Evolutionary conservation across 139 green algal species (phyloP).

Genomic region (Ettlia oleoabundans): DNA sequence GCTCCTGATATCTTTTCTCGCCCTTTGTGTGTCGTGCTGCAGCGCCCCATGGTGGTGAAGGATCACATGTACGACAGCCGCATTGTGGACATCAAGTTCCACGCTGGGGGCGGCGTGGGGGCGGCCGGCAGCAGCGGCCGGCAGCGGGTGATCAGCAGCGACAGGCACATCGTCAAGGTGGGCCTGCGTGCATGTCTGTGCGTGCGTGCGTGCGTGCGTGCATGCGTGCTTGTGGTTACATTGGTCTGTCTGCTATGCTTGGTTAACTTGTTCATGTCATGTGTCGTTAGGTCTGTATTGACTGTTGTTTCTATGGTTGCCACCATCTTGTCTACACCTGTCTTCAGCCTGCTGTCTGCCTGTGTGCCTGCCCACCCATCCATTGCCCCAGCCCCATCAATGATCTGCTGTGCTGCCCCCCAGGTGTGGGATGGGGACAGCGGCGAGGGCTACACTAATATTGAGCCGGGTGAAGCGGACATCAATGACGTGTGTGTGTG

Average conservation of each 20-base stretch:
- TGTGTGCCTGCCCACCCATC: background rate
- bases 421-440: slow-evolving; percentile 71
- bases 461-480: slow-evolving; percentile 77
- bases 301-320: no score
- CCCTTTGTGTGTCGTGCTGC: slow-evolving; percentile 11
- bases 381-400: background rate
- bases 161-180: slow-evolving; percentile 91
- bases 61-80: slow-evolving; percentile 95
- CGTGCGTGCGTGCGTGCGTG: no score
- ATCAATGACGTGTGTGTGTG: slow-evolving; percentile 93
- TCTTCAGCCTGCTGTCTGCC: no score
- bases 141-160: slow-evolving; percentile 79
- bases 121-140: background rate
- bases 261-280: no score
- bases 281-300: no score
- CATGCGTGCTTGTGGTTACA: no score
- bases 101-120: slow-evolving; percentile 40
- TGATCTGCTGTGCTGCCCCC: no score
- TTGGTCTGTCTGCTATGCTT: no score
- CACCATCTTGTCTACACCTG: no score
- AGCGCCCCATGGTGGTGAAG: slow-evolving; percentile 82
- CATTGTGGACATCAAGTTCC: slow-evolving; percentile 97
- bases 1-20: no score
- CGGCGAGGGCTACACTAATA: slow-evolving; percentile 76
- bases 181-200: slow-evolving; percentile 27